Evolutionary conservation across 306 rosid species (phyloP).

Genomic region (Cucumis melo): DNA sequence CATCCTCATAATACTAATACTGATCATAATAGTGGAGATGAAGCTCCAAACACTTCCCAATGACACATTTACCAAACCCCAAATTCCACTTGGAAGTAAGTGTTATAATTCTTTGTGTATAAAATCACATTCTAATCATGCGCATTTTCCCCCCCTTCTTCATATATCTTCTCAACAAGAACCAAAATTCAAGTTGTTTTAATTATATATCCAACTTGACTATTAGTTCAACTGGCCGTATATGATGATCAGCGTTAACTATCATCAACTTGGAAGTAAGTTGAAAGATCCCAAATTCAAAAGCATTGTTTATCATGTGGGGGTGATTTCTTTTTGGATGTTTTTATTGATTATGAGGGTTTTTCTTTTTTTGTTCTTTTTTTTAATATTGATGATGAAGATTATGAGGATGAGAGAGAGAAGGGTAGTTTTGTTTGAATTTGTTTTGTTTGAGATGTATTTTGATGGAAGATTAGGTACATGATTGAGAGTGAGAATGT

Average conservation of each 20-base stretch:
- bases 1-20: conserved; percentile 10
- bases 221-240: no score
- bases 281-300: background rate
- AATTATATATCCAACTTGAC: no score
- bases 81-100: background rate
- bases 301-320: background rate
- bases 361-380: background rate
- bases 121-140: background rate
- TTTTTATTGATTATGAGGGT: background rate
- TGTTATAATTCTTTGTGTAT: background rate
- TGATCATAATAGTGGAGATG: background rate
- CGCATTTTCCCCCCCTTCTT: no score
- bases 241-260: no score
- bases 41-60: background rate
- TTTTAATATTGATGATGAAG: background rate
- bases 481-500: conserved; percentile 45
- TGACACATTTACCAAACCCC: background rate
- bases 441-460: conserved; percentile 11
- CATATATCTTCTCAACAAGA: no score
- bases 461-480: conserved; percentile 15
- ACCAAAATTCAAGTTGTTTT: no score
- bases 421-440: background rate
- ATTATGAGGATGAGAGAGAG: background rate
- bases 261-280: no score
- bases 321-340: background rate